Conservation (phyloP, 441 rosid species). For the Adansonia rubrostipa region DNA sequence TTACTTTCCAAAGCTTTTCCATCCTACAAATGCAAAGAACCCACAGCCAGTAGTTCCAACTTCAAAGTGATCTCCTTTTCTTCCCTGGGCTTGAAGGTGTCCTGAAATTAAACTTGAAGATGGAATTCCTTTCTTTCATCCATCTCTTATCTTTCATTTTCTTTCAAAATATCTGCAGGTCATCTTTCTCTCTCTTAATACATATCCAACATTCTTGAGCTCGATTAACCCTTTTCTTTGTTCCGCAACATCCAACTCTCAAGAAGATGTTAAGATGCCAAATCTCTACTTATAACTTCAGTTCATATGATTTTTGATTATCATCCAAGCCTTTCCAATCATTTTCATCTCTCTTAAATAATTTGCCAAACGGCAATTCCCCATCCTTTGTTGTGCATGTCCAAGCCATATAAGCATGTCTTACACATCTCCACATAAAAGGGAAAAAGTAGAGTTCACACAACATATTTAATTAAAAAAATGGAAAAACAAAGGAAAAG, state of each 20-base stretch:
- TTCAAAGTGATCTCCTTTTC: background rate
- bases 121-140: slow-evolving; percentile 12
- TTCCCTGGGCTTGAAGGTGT: background rate
- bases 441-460: background rate
- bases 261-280: slow-evolving; percentile 6
- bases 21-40: slow-evolving; percentile 8
- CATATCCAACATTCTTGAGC: background rate
- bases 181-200: background rate
- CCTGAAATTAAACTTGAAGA: slow-evolving; percentile 13
- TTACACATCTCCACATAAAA: slow-evolving; percentile 10
- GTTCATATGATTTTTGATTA: background rate
- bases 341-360: background rate
- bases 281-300: slow-evolving; percentile 3
- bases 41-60: background rate
- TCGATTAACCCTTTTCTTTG: slow-evolving; percentile 12
- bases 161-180: slow-evolving; percentile 15
- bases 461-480: background rate
- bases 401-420: background rate
- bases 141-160: slow-evolving; percentile 3
- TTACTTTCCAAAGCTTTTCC: background rate
- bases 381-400: slow-evolving; percentile 12
- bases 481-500: background rate
- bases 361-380: background rate
- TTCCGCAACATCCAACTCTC: background rate
- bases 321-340: background rate